A percentile compares a stretch with the other conserved stretches of the same genome.
These are phyloP conservation scores for Picochlorum sp. DNA, from an alignment of 139 green algal species.

Conservation along the genomic window DNA sequence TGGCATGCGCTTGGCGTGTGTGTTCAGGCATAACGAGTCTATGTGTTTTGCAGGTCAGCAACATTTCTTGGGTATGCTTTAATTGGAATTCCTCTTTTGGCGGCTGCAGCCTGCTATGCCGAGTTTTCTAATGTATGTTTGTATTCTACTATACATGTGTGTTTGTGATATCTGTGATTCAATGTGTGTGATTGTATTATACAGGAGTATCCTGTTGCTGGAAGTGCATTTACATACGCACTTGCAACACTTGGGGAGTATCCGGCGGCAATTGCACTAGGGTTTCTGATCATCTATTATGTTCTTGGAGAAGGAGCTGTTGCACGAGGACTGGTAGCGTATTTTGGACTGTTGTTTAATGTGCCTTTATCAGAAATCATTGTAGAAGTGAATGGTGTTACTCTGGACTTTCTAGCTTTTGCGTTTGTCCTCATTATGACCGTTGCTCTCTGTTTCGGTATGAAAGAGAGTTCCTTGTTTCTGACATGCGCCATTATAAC, in stretches of 20 bases:
- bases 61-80: constrained; percentile 20
- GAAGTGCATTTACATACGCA: constrained; percentile 23
- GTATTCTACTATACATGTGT: not conserved
- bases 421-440: constrained; percentile 19
- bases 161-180: not conserved
- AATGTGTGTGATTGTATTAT: not conserved
- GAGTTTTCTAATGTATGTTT: constrained; percentile 21
- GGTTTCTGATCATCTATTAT: constrained; percentile 23
- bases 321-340: constrained; percentile 18
- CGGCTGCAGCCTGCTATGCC: constrained; percentile 21
- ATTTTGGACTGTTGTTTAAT: constrained; percentile 9
- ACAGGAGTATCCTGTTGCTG: constrained; percentile 24
- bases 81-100: constrained; percentile 5
- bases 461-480: constrained; percentile 14
- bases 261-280: constrained; percentile 18
- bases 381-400: not conserved
- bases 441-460: constrained; percentile 13
- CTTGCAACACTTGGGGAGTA: constrained; percentile 34
- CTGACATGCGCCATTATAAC: constrained; percentile 11
- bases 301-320: constrained; percentile 19
- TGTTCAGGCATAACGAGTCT: not conserved
- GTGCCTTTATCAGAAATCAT: not conserved
- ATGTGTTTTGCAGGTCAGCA: constrained; percentile 11
- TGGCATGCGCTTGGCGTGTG: not conserved
- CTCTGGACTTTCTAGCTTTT: constrained; percentile 12